These are phyloP conservation scores for Naganishia vaughanmartiniae DNA, from an alignment of 768 basidiomycete species.

Conservation along the genomic window DNA sequence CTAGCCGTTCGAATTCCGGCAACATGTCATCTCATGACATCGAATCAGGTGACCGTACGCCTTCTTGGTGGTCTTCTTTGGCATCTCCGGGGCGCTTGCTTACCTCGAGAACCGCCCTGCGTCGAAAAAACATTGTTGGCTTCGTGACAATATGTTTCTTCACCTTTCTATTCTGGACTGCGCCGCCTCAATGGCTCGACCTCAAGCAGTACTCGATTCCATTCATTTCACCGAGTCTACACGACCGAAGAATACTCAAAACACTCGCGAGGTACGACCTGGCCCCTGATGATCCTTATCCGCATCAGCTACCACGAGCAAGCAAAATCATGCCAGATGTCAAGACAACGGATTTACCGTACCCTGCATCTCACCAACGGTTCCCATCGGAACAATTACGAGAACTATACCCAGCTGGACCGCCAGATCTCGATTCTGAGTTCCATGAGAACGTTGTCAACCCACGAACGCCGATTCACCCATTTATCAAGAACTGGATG, in stretches of 20 bases:
- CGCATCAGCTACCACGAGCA: constrained; percentile 17
- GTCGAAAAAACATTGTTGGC: not conserved
- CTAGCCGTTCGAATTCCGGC: not conserved
- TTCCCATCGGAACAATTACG: constrained; percentile 22
- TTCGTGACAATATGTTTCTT: not conserved
- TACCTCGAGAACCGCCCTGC: not conserved
- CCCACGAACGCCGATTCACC: constrained; percentile 11
- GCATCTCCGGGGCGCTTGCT: not conserved
- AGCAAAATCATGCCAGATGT: constrained; percentile 21
- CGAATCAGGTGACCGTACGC: not conserved
- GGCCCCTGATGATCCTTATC: constrained; percentile 26
- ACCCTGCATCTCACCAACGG: not conserved
- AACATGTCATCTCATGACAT: not conserved
- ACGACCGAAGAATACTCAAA: not conserved
- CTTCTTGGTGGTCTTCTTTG: not conserved
- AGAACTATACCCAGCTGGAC: constrained; percentile 18
- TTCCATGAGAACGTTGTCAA: not conserved
- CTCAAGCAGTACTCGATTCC: not conserved
- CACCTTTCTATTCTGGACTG: not conserved
- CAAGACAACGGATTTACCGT: constrained; percentile 2
- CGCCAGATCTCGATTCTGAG: constrained; percentile 7
- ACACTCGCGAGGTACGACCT: constrained; percentile 11
- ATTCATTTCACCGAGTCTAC: not conserved
- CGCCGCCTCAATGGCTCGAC: not conserved
- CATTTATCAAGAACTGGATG: constrained; percentile 27